A percentile compares a stretch with the other conserved stretches of the same genome.
Conservation (phyloP, 1,139 yeast genomes). For the Saccharomycopsis hybrid region DNA sequence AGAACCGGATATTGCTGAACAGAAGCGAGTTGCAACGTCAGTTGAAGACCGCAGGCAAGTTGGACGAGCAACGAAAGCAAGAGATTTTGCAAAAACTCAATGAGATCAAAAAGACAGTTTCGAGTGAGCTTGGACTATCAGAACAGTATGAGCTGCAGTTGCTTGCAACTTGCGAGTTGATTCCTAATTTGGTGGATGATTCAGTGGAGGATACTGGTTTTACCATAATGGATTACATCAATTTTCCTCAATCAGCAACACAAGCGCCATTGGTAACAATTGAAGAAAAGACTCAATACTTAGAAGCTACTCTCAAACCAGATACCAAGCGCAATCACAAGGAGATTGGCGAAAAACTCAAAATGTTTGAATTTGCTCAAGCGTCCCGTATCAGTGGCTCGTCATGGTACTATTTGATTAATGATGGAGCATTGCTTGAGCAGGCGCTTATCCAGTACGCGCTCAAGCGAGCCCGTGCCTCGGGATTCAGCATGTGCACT, state of each 20-base stretch:
- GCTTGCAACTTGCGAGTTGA: slow-evolving; percentile 38
- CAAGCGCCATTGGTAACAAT: slow-evolving; percentile 13
- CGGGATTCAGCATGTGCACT: slow-evolving; percentile 63
- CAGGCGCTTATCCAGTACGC: slow-evolving; percentile 85
- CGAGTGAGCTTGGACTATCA: too few species aligned
- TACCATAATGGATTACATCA: slow-evolving; percentile 44
- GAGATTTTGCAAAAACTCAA: background rate
- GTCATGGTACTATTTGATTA: slow-evolving; percentile 81
- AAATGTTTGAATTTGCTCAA: slow-evolving; percentile 59
- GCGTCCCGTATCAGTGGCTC: slow-evolving; percentile 79
- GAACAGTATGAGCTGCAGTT: slow-evolving; percentile 33
- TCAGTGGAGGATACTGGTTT: slow-evolving; percentile 36
- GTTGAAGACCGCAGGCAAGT: background rate
- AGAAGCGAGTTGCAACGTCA: background rate
- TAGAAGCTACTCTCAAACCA: slow-evolving; percentile 23
- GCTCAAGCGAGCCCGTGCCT: slow-evolving; percentile 52
- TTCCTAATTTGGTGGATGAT: slow-evolving; percentile 65
- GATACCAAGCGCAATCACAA: slow-evolving; percentile 50
- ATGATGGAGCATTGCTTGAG: slow-evolving; percentile 85
- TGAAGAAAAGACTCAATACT: background rate
- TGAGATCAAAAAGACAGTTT: background rate
- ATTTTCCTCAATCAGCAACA: slow-evolving; percentile 29
- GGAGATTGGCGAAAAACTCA: slow-evolving; percentile 51
- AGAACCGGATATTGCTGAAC: too few species aligned
- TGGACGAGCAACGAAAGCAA: background rate